Evolutionary conservation across 1,139 yeast genomes (phyloP), one percentile per base, ranked within the genome.

Genomic region (Taphrina communis): DNA sequence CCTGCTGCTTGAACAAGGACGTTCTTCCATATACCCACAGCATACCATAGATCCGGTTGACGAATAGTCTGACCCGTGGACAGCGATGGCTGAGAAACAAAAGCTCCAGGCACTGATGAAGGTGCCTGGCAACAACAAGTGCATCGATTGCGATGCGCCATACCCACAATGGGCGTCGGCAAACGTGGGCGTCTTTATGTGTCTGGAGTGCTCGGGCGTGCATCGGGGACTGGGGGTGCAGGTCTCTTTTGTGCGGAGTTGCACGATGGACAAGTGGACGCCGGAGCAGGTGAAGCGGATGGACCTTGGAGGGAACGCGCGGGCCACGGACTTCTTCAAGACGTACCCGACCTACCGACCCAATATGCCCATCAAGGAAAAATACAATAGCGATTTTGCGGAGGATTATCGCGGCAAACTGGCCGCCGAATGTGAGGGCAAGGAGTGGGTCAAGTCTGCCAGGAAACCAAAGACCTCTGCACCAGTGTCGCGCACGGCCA

Each of bases 231-330:
- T 94, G 77, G 99, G 99, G 68, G 98, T 93, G 62, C 99, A 94
- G 78, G 88, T 94, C 74, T 89, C 97, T 46, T 94, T 94, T 80
- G 98, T 94, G 62, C 90, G 93, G 77, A 90, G 97, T 48, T 87
- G 96, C 56, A 91, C 90, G 72, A 84, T 94, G 83, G 99, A 94
- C 79, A 88, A 87, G 77, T 94, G 98, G 97, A 90, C 93, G 69
- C 84, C 92, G 72, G 87, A 87, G 74, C 97, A 94, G 78, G 82
- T 94, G 77, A 84, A 97, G 76, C 86, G 91, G 77, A 91, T 94
- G 85, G 92, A 93, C 77, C 85, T 89, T 12, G 98, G 98, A 68
- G 99, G 98, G 21, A 94, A 94, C 78, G 88, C 88, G 75, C 84
- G 84, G 61, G 97, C 97, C 57, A 86, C 87, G 73, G 97, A 90